phyloP scores from a whole-genome alignment of 306 rosid species.

The Acacia melanoxylon region DNA sequence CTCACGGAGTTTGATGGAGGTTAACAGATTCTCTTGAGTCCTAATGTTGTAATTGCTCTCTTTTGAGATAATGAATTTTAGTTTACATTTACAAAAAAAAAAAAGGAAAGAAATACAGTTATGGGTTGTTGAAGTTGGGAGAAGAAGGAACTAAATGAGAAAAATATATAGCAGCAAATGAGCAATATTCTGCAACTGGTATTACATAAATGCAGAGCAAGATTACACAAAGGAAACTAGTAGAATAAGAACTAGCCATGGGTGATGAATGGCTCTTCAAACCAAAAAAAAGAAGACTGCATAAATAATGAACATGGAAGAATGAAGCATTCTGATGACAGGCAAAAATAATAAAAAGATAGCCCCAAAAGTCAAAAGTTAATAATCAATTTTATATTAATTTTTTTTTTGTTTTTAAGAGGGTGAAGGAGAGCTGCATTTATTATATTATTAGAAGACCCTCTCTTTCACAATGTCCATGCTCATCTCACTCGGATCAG shows the following conservation, averaged over 20 bases:
- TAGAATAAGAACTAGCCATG: slow-evolving; percentile 28
- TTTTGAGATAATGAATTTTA: too few relatives aligned
- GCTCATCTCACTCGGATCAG: slow-evolving; percentile 97
- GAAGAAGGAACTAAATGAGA: not conserved
- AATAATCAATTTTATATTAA: not conserved
- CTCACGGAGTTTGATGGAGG: too few relatives aligned
- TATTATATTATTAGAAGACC: slow-evolving; percentile 36
- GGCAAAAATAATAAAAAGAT: slow-evolving; percentile 22
- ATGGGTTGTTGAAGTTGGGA: not conserved
- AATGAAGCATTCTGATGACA: slow-evolving; percentile 24
- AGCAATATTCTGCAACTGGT: not conserved
- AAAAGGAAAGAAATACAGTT: too few relatives aligned
- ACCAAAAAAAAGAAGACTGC: slow-evolving; percentile 17
- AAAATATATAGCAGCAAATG: not conserved
- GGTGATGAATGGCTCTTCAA: slow-evolving; percentile 18
- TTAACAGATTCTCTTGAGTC: too few relatives aligned
- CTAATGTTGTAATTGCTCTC: too few relatives aligned
- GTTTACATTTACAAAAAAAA: too few relatives aligned
- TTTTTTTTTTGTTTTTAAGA: not conserved
- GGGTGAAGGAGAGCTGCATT: slow-evolving; percentile 28
- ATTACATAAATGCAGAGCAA: slow-evolving; percentile 7
- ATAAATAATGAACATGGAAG: slow-evolving; percentile 23
- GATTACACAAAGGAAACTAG: slow-evolving; percentile 15
- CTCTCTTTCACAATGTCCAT: slow-evolving; percentile 76
- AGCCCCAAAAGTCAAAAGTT: slow-evolving; percentile 31